Percentiles rank a stretch among this genome's conserved stretches.
Evolutionary conservation across 2,329 filamentous ascomycete genomes (phyloP).

Genomic region (Chaetothyriales sp.): DNA sequence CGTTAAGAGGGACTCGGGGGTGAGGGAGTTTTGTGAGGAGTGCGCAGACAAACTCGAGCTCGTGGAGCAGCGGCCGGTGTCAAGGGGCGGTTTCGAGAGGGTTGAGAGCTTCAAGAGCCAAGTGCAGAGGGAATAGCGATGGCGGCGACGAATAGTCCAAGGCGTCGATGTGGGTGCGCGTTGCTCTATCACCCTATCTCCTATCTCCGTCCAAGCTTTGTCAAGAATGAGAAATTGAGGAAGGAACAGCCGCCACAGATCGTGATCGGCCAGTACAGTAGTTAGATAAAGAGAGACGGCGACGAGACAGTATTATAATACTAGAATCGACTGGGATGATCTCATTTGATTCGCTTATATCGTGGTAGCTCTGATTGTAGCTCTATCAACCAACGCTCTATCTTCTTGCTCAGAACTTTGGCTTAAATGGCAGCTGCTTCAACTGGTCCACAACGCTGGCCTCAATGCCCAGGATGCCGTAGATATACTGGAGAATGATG

Average conservation of each 20-base stretch:
- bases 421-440: slow-evolving; percentile 14
- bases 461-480: slow-evolving; percentile 17
- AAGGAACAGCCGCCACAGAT: no score
- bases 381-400: no score
- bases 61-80: not conserved
- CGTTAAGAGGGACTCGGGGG: not conserved
- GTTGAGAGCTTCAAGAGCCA: not conserved
- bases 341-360: not conserved
- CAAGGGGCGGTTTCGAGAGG: not conserved
- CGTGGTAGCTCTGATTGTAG: no score
- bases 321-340: not conserved
- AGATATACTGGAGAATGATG: slow-evolving; percentile 26
- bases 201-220: not conserved
- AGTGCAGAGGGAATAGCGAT: not conserved
- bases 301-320: not conserved
- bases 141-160: not conserved
- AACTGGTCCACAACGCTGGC: slow-evolving; percentile 17
- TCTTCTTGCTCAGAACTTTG: slow-evolving; percentile 11
- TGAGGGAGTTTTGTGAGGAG: not conserved
- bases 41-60: not conserved
- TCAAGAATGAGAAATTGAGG: no score
- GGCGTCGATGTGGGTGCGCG: not conserved
- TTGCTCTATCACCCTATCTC: not conserved
- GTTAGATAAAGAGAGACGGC: no score
- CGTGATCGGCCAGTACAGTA: no score